Base-by-base conservation (phyloP, 148 eudicot genomes). In the Pharnaceum exiguum region DNA sequence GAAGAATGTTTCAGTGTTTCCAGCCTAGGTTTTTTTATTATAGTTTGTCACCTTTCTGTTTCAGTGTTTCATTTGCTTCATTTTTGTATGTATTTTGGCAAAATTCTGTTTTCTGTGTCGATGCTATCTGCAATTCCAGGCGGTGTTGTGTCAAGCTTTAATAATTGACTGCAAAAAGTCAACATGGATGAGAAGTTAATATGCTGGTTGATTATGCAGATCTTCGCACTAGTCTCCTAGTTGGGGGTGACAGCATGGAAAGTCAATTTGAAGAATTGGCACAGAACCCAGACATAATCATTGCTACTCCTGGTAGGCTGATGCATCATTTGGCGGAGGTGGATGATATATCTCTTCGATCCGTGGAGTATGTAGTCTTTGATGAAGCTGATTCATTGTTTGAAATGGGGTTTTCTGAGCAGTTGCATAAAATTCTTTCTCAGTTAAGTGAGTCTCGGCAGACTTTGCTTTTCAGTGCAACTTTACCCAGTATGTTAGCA, bases 211-310 rank as follows among this genome's bases (percentile, higher is more conserved):
- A 37, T 31, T 43, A 18, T 69, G 65, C 85, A 93, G 99, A 89
- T 79, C 87, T 94, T 54, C 96, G 91, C 16, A 70, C 79, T 55
- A 82, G 95, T 76, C 88, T 94, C 48, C 48, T 89, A 70, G 99
- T 89, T 69, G 99, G 99, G 69, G 96, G 99, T 51, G 99, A 93
- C 73, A 86, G 95, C 47, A 93, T 89, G 99, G 87, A 93, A 73
- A 76, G 67, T 65, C 98, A 93, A 67, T 94, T 94, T 70, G 99
- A 86, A 74, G 99, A 94, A 60, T 68, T 94, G 60, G 74, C 99
- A 22, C 95, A 89, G 68, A 86, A 65, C 76, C 99, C 99, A 6
- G 99, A 94, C 61, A 60, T 82, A 49, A 84, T 94, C 19, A 89
- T 94, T 55, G 99, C 99, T 23, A 89, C 99, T 12, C 99, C 96